Base-by-base conservation (phyloP, 2,329 filamentous ascomycete species). In the Talaromyces sp. region DNA sequence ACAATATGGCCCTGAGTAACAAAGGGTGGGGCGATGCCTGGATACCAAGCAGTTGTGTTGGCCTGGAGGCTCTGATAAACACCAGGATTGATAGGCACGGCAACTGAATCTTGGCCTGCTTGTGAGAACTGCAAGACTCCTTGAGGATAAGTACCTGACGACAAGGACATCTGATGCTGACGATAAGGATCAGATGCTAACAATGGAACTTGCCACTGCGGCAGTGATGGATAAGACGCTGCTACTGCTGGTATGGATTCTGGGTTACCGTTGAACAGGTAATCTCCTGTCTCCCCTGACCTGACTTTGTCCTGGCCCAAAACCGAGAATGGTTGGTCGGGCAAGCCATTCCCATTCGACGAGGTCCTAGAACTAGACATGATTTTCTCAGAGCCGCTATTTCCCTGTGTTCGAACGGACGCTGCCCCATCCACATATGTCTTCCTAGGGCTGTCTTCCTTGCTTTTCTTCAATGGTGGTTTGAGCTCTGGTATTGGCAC, bases 401-500 rank as follows among this genome's bases (percentile, higher is more conserved):
- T 10, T 34, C 18, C 44, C 40, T 59, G 56, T 14, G 42, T 16
- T 30, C 12, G 50, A 31, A 31, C 10, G 14, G 23, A 33, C 12
- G 31, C 59, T 56, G 50, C 2, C 9, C 10, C 28, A 23, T 36
- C 40, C 34, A 50, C 54, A 23, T 54, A 56, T 27, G 50, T 18
- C 33, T 53, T 61, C 53, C 40, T 52, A 28, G 60, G 62, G 30
- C 56, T 60, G 34, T 61, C 63, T 7, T 64, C 61, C 18, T 63
- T 59, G 51, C 62, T 52, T 30, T 63, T 68, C 31, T 56, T 66
- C 27, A 64, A 63, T 8, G 67, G 65, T 42, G 75, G 65, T 50
- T 72, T 71, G 63, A 76, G 74, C 62, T 75, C 70, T 5, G 78
- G 76, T 59, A 72, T 72, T 28, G 74, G 68, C 10, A 62, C 34